phyloP scores from a whole-genome alignment of 2,329 filamentous ascomycete species.

The Lecanicillium sp. region DNA sequence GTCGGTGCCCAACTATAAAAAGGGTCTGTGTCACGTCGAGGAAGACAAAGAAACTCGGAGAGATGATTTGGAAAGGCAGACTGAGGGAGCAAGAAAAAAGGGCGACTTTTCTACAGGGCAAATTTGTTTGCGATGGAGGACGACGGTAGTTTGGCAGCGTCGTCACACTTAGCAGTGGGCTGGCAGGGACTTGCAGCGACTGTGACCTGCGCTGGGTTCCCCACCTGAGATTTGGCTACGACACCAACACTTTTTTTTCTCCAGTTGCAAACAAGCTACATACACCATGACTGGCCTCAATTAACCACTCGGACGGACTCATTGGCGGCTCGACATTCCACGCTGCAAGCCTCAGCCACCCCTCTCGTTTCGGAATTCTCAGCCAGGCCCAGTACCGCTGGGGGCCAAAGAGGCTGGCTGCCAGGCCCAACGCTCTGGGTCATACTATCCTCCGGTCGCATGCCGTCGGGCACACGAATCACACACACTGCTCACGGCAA shows the following conservation, averaged over 20 bases:
- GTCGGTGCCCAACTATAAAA: slow-evolving; percentile 13
- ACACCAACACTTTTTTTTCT: slow-evolving; percentile 4
- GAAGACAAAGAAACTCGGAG: background rate
- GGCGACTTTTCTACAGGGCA: background rate
- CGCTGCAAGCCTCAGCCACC: slow-evolving; percentile 7
- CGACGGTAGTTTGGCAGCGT: slow-evolving; percentile 3
- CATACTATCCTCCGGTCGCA: background rate
- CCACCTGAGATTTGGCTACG: slow-evolving; percentile 2
- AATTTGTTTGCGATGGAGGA: slow-evolving; percentile 3
- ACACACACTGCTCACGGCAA: background rate
- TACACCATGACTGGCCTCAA: background rate
- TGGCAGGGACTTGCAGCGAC: background rate
- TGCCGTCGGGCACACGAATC: background rate
- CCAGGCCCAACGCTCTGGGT: slow-evolving; percentile 9
- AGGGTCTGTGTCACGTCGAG: background rate
- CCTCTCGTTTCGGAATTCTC: slow-evolving; percentile 8
- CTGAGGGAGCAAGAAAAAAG: too few relatives aligned
- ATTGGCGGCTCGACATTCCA: slow-evolving; percentile 6
- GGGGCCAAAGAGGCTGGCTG: background rate
- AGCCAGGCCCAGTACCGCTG: background rate
- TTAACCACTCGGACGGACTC: background rate
- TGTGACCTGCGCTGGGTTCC: background rate
- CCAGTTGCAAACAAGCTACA: background rate
- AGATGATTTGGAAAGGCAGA: background rate
- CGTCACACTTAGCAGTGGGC: background rate